Evolutionary conservation across 202 grass and related monocot species (phyloP).

Genomic region (Cymbopogon flexuosus): DNA sequence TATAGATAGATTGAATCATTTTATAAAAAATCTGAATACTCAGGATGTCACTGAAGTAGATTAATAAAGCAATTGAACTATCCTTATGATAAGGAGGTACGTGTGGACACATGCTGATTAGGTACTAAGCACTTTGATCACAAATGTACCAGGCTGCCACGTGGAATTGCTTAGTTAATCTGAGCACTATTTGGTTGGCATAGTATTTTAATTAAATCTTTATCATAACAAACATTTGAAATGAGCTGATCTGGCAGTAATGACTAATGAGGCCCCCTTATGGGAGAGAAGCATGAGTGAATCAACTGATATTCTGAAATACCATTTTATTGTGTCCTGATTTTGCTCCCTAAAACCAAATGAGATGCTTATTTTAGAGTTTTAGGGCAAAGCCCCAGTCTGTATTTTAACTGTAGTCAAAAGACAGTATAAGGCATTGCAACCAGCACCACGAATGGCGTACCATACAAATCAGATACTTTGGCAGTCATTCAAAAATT

Average conservation of each 20-base stretch:
- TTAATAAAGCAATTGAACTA: not conserved
- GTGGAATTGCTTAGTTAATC: not conserved
- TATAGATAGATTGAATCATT: too few species aligned
- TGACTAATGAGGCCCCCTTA: not conserved
- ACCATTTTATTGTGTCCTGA: not conserved
- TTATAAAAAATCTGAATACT: not conserved
- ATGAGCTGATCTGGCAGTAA: conserved; percentile 4
- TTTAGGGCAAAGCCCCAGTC: too few species aligned
- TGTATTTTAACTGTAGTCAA: too few species aligned
- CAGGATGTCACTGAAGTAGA: not conserved
- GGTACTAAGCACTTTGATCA: not conserved
- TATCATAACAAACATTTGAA: not conserved
- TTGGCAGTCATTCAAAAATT: too few species aligned
- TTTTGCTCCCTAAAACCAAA: not conserved
- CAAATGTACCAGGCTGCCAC: not conserved
- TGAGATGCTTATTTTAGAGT: not conserved
- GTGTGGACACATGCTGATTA: not conserved
- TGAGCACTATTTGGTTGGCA: not conserved
- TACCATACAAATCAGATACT: too few species aligned
- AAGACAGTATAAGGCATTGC: too few species aligned
- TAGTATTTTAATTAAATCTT: not conserved
- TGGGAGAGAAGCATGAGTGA: not conserved
- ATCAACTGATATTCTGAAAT: not conserved
- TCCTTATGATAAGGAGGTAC: not conserved
- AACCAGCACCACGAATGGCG: too few species aligned